These are phyloP conservation scores for Antarctomyces pellizariae DNA, from an alignment of 495 filamentous ascomycete species.

Conservation along the genomic window DNA sequence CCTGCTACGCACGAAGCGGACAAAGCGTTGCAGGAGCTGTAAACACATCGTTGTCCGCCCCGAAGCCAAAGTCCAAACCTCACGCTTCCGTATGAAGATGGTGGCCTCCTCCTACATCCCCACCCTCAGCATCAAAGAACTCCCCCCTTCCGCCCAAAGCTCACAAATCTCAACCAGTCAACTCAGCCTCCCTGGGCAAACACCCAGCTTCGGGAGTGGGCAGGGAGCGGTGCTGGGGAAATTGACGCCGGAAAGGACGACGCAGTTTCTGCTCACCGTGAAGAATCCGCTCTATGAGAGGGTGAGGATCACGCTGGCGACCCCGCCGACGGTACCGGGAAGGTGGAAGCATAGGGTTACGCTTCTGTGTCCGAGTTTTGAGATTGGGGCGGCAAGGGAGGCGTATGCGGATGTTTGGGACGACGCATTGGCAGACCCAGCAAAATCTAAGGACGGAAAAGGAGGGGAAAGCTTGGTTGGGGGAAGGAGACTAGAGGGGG, in stretches of 20 bases:
- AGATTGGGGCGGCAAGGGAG: conserved; percentile 83
- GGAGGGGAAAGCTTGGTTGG: conserved; percentile 11
- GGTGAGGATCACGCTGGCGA: conserved; percentile 68
- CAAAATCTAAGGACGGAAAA: too few species aligned
- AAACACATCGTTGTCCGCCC: conserved; percentile 88
- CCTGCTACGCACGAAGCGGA: conserved; percentile 71
- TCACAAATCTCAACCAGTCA: conserved; percentile 10
- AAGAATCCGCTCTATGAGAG: conserved; percentile 87
- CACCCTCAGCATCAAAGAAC: conserved; percentile 41
- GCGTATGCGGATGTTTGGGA: conserved; percentile 95
- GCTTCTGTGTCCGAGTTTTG: conserved; percentile 83
- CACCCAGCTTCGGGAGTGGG: conserved; percentile 8
- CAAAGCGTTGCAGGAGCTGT: conserved; percentile 78
- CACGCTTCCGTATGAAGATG: conserved; percentile 70
- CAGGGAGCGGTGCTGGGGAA: too few species aligned
- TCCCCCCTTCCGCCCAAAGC: conserved; percentile 20
- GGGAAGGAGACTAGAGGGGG: conserved; percentile 16
- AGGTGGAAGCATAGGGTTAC: conserved; percentile 58
- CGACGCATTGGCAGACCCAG: conserved; percentile 42
- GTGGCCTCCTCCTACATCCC: conserved; percentile 82
- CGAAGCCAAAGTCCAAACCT: conserved; percentile 69
- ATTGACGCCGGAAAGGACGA: conserved; percentile 41
- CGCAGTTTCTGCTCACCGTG: conserved; percentile 68
- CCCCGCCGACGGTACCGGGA: conserved; percentile 60
- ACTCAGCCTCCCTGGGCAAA: conserved; percentile 10